phyloP scores from a whole-genome alignment of 2,329 filamentous ascomycete genomes.

The Trichoderma atroviride region DNA sequence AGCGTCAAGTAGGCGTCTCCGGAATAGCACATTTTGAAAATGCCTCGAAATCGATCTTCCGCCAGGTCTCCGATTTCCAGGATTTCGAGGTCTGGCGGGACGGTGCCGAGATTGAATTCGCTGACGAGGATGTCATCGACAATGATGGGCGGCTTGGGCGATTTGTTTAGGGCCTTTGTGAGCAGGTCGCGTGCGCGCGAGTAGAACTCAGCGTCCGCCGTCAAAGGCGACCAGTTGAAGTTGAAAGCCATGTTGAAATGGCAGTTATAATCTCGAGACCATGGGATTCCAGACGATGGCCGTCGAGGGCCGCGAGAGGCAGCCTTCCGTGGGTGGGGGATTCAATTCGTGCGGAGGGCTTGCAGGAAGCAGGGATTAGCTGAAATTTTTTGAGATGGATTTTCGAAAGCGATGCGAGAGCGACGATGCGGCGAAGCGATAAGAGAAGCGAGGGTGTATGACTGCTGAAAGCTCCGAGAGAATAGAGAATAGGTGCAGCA shows the following conservation, averaged over 20 bases:
- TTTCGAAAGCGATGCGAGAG: background rate
- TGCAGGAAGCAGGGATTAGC: slow-evolving; percentile 10
- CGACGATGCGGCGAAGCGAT: slow-evolving; percentile 6
- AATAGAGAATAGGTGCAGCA: background rate
- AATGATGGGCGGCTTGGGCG: slow-evolving; percentile 96
- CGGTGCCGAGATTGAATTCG: slow-evolving; percentile 93
- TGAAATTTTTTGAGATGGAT: background rate
- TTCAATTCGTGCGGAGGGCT: slow-evolving; percentile 17
- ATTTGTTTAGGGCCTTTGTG: slow-evolving; percentile 95
- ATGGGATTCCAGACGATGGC: slow-evolving; percentile 36
- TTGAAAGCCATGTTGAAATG: slow-evolving; percentile 92
- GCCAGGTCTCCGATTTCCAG: slow-evolving; percentile 96
- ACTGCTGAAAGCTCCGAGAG: background rate
- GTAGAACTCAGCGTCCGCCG: slow-evolving; percentile 91
- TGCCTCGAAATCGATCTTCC: slow-evolving; percentile 94
- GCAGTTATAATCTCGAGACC: slow-evolving; percentile 42
- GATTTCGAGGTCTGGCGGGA: slow-evolving; percentile 93
- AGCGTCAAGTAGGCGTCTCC: slow-evolving; percentile 95
- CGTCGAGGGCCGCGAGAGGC: slow-evolving; percentile 27
- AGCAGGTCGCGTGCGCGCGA: slow-evolving; percentile 90
- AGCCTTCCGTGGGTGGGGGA: slow-evolving; percentile 17
- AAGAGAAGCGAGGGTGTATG: background rate
- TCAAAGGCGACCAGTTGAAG: slow-evolving; percentile 99
- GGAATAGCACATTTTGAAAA: slow-evolving; percentile 99
- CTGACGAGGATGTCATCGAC: slow-evolving; percentile 99